Evolutionary conservation across 352 stramenopile genomes (phyloP).

Genomic region (Phytophthora nicotianae): DNA sequence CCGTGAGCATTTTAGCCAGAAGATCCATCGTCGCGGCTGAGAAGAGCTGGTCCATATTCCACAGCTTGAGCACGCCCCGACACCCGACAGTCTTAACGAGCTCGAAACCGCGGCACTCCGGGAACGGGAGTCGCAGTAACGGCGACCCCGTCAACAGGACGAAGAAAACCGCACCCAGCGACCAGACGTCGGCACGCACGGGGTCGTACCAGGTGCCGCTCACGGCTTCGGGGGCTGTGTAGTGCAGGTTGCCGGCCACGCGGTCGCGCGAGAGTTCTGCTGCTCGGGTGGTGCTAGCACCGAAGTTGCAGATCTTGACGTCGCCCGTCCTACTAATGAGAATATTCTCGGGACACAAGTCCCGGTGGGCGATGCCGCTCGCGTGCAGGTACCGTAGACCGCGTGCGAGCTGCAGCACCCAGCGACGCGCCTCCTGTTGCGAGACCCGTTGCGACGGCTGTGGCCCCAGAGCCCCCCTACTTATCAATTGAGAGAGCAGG

Average conservation of each 20-base stretch:
- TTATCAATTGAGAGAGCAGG: conserved; percentile 48
- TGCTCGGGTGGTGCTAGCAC: conserved; percentile 41
- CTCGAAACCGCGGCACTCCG: conserved; percentile 49
- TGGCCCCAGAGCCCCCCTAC: conserved; percentile 15
- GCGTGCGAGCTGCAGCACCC: conserved; percentile 48
- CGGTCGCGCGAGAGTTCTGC: conserved; percentile 37
- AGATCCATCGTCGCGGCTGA: conserved; percentile 49
- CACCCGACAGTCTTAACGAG: conserved; percentile 51
- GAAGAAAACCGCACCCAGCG: conserved; percentile 72
- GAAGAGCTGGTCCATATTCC: conserved; percentile 47
- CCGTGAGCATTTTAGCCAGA: conserved; percentile 44
- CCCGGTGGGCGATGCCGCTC: conserved; percentile 52
- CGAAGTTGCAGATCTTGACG: conserved; percentile 70
- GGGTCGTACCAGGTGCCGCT: conserved; percentile 58
- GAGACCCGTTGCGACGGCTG: conserved; percentile 25
- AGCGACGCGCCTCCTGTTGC: conserved; percentile 46
- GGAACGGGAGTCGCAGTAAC: conserved; percentile 45
- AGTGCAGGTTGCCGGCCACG: conserved; percentile 57
- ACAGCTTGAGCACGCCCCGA: conserved; percentile 47
- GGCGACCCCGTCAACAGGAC: conserved; percentile 73
- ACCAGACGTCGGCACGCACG: conserved; percentile 68
- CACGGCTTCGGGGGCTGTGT: conserved; percentile 69
- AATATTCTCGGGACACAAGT: conserved; percentile 67
- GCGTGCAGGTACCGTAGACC: conserved; percentile 52
- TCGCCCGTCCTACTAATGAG: conserved; percentile 38